Base-by-base conservation (phyloP, 257 asterid species). In the Solanum sejunctum region DNA sequence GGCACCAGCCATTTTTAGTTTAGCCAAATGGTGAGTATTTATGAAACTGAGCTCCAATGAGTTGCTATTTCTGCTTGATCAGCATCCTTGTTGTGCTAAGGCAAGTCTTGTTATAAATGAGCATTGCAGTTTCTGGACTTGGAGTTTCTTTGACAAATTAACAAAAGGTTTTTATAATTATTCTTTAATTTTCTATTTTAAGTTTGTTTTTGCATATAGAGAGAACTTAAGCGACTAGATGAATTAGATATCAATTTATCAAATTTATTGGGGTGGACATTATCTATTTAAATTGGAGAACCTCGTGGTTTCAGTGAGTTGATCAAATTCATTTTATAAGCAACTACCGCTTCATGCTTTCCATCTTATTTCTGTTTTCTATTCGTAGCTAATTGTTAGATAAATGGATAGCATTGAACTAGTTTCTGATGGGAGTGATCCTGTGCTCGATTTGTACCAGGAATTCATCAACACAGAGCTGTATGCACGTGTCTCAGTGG, bases 401-500 rank as follows among this genome's bases (percentile, higher is more conserved):
- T 8, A 77, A 77, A 9, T 51, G 16, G 63, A 21, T 49, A 49
- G 4, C 82, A 49, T 75, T 75, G 26, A 51, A 51, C 45, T 26
- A 52, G 82, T 78, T 78, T 52, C 49, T 77, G 82, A 77, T 77
- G 63, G 45, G 64, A 26, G 63, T 77, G 82, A 54, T 80, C 54
- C 85, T 61, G 77, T 88, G 83, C 57, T 82, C 77, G 11, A 73
- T 41, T 89, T 56, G 88, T 87, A 85, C 89, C 93, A 94, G 97
- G 98, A 87, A 87, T 96, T 94, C 86, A 90, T 96, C 89, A 96
- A 96, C 88, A 94, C 99, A 57, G 99, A 96, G 88, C 90, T 96
- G 84, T 96, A 93, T 93, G 99, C 98, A 58, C 98, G 99, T 66
- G 99, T 96, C 85, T 96, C 98, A 77, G 95, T 96, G 85, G 97